Percentiles rank a stretch among this genome's conserved stretches.
Conservation (phyloP, 306 rosid genomes). For the Lathyrus aphaca region DNA sequence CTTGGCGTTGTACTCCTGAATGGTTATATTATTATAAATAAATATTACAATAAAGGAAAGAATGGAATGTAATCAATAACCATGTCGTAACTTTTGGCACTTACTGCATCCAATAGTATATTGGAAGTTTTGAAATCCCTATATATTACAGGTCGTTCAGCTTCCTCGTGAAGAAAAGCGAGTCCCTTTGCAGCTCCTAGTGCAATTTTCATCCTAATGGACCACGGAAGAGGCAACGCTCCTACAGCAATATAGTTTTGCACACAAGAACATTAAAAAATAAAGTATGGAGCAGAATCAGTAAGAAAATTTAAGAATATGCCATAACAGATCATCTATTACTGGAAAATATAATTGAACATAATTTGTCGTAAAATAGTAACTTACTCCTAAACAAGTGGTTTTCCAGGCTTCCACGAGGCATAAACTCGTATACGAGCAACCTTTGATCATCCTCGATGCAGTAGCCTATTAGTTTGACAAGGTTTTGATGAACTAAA, state of each 20-base stretch:
- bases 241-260: constrained; percentile 54
- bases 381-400: constrained; percentile 91
- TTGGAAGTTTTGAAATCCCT: constrained; percentile 97
- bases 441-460: constrained; percentile 94
- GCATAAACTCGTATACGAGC: constrained; percentile 95
- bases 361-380: constrained; percentile 11
- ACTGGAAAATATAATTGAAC: constrained; percentile 12
- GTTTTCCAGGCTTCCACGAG: constrained; percentile 97
- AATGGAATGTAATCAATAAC: background rate
- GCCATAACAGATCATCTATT: background rate
- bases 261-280: constrained; percentile 36
- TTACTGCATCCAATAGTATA: constrained; percentile 93
- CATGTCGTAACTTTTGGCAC: constrained; percentile 42
- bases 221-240: constrained; percentile 97
- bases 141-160: constrained; percentile 89
- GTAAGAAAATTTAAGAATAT: background rate
- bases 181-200: constrained; percentile 97
- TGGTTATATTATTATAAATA: constrained; percentile 45
- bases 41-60: constrained; percentile 14
- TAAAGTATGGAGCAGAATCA: background rate
- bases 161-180: constrained; percentile 97
- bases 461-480: constrained; percentile 94
- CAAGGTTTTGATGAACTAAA: constrained; percentile 89
- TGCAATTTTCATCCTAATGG: constrained; percentile 95
- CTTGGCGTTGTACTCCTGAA: constrained; percentile 95